These are phyloP conservation scores for Moesziomyces sp. DNA, from an alignment of 1,284 basidiomycete genomes.

Conservation along the genomic window DNA sequence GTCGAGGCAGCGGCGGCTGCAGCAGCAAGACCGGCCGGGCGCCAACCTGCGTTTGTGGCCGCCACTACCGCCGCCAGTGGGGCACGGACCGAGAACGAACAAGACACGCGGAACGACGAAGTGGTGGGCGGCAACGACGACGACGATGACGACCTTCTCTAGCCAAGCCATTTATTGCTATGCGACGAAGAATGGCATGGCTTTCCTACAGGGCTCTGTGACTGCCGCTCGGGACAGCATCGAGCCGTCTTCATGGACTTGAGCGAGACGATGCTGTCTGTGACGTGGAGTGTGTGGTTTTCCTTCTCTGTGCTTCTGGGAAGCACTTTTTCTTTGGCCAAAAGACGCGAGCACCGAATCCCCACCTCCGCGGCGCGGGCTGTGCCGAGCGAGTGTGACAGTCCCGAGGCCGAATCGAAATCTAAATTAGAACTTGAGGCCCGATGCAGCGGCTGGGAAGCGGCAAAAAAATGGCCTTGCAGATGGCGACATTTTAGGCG, in stretches of 20 bases:
- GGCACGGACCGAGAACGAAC: conserved; percentile 72
- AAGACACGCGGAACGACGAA: conserved; percentile 45
- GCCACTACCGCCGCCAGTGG: conserved; percentile 71
- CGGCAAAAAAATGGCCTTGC: no score
- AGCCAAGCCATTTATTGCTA: neutral
- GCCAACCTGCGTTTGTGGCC: conserved; percentile 41
- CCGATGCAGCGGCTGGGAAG: no score
- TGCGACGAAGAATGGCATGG: neutral
- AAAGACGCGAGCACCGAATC: no score
- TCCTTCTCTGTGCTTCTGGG: neutral
- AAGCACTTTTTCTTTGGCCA: neutral
- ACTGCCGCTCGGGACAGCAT: no score
- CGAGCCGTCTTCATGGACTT: no score
- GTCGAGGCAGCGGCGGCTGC: conserved; percentile 61
- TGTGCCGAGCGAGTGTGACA: neutral
- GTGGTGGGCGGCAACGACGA: conserved; percentile 56
- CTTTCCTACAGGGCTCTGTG: no score
- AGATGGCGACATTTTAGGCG: no score
- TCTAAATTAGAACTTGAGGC: no score
- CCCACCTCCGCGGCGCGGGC: neutral
- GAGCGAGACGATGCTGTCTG: neutral
- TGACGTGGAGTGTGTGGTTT: neutral
- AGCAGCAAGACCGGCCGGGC: conserved; percentile 10
- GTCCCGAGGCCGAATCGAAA: neutral
- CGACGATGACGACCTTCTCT: conserved; percentile 66